Base-by-base conservation (phyloP, 2,329 filamentous ascomycete genomes). In the Pseudogymnoascus sp. region DNA sequence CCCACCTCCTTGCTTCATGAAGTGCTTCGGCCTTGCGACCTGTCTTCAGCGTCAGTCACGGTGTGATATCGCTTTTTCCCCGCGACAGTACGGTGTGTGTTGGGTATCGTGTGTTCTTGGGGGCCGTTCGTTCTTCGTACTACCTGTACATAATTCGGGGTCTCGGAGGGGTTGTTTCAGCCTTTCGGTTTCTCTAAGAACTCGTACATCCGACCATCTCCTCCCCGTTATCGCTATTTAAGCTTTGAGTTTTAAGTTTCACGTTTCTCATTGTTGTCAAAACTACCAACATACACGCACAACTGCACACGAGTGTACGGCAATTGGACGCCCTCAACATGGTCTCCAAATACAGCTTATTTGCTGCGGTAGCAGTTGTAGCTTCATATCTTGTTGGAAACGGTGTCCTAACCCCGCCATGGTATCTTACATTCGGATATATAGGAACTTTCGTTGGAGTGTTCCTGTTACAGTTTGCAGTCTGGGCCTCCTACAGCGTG, bases 401-500 rank as follows among this genome's bases (percentile, higher is more conserved):
- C 10, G 29, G 49, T 14, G 49, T 35, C 16, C 1, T 55, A 14
- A 55, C 29, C 3, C 49, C 29, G 16, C 49, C 49, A 35, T 35
- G 29, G 49, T 35, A 33, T 55, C 29, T 55, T 55, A 21, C 10
- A 35, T 35, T 55, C 19, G 49, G 49, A 21, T 75, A 74, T 38
- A 43, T 77, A 3, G 73, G 73, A 59, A 80, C 78, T 6, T 72
- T 75, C 3, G 6, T 73, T 0, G 68, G 74, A n/a, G 63, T 81
- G 2, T 80, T 77, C 65, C 35, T 74, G 7, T 21, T 76, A 1
- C 70, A 75, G 55, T 68, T 76, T 23, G 41, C 74, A 2, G 61
- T 69, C 1, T 76, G 73, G 65, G 68, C 68, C 3, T 66, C 73
- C 26, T 84, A 76, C 72, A 70, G 62, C 4, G 69, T 82, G 0